A percentile compares a stretch with the other conserved stretches of the same genome.
Evolutionary conservation across 179 eudicot genomes (phyloP).

Genomic region (Actinidia polygama): DNA sequence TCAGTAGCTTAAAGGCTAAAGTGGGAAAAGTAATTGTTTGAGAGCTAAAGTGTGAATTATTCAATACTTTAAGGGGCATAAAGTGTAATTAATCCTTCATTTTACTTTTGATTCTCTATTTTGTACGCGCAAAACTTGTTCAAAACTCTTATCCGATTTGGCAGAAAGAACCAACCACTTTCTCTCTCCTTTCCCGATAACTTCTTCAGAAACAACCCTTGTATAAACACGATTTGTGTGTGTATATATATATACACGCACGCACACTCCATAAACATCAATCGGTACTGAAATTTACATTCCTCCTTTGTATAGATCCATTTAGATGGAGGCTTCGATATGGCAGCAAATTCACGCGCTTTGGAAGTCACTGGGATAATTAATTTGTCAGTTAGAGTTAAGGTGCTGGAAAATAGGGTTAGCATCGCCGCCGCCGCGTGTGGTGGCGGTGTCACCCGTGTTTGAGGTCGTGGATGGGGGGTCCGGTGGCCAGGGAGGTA

Average conservation of each 20-base stretch:
- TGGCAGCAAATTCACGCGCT: slow-evolving; percentile 5
- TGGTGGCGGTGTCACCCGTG: neutral
- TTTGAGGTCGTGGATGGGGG: slow-evolving; percentile 27
- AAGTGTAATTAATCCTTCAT: too few species aligned
- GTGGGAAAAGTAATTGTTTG: too few species aligned
- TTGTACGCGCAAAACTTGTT: neutral
- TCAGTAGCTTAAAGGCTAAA: too few species aligned
- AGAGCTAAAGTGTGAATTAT: too few species aligned
- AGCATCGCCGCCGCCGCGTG: neutral
- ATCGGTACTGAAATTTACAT: neutral
- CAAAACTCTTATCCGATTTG: too few species aligned
- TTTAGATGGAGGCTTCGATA: neutral
- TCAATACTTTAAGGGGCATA: too few species aligned
- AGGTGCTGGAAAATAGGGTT: neutral
- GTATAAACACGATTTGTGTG: neutral
- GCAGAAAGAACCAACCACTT: slow-evolving; percentile 21
- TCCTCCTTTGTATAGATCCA: too few species aligned
- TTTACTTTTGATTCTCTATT: too few species aligned
- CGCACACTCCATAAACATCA: neutral
- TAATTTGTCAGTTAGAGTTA: slow-evolving; percentile 55
- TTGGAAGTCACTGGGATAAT: slow-evolving; percentile 74
- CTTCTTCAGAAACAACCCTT: slow-evolving; percentile 3
- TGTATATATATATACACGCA: neutral
- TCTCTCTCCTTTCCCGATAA: slow-evolving; percentile 47
- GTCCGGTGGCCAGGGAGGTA: slow-evolving; percentile 12